These are phyloP conservation scores for Coniochaeta sp. DNA, from an alignment of 2,329 filamentous ascomycete genomes.

Conservation along the genomic window DNA sequence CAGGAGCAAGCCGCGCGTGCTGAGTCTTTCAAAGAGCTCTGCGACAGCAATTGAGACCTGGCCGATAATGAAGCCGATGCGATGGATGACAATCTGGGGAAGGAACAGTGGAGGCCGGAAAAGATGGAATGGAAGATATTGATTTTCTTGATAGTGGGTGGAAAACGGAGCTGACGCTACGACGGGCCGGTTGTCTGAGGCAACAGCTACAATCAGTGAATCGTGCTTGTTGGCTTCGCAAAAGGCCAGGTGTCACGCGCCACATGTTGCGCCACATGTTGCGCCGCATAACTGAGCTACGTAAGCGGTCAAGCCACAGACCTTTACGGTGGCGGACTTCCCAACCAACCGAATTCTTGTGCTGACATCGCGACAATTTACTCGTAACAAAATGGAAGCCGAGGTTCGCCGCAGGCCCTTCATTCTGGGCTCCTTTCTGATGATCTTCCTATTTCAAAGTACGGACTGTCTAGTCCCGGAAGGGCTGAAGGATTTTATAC, in stretches of 20 bases:
- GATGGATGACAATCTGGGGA: not conserved
- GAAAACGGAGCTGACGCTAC: not conserved
- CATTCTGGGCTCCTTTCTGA: too few relatives aligned
- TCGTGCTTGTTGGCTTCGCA: too few relatives aligned
- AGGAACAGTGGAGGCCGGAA: not conserved
- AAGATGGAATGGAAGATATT: not conserved
- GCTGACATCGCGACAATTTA: too few relatives aligned
- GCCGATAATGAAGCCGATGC: not conserved
- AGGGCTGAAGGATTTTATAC: too few relatives aligned
- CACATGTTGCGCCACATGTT: not conserved
- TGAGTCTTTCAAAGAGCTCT: not conserved
- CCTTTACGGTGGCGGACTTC: not conserved
- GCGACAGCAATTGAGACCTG: not conserved
- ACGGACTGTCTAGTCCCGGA: too few relatives aligned
- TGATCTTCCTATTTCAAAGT: too few relatives aligned
- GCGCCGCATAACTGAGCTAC: not conserved
- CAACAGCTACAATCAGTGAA: not conserved
- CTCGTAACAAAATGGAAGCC: too few relatives aligned
- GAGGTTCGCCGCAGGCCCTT: too few relatives aligned
- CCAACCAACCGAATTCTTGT: too few relatives aligned
- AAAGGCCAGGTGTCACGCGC: slow-evolving; percentile 1
- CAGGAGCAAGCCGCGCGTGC: not conserved
- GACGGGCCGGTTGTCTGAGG: slow-evolving; percentile 2
- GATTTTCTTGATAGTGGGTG: not conserved
- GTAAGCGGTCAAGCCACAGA: not conserved